Evolutionary conservation across 179 eudicot genomes (phyloP), one percentile per base, ranked within the genome.

Genomic region (Vitellaria paradoxa): DNA sequence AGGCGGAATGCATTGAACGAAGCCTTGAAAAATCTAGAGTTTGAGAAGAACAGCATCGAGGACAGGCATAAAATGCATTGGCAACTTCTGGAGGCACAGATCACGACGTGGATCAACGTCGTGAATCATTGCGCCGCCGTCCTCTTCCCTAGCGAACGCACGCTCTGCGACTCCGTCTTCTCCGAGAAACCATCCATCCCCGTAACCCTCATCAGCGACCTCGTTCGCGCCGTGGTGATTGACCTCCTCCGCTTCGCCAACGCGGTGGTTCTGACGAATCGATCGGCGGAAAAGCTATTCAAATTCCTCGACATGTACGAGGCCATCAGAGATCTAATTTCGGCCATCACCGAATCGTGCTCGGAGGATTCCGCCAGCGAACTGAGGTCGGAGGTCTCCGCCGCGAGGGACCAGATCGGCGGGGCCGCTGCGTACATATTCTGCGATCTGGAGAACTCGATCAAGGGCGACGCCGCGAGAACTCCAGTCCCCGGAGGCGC

Each of bases 241-340:
- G 86, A 84, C 47, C 83, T 93, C 46, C 89, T 92, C 9, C 92
- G 85, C 81, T 88, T 92, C 69, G 92, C 91, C 0, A 97, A 89
- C 78, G 88, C 92, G 0, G 85, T 91, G 1, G 80, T 91, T 0
- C 74, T 86, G 86, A 85, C 90, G 3, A 88, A 90, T 71, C 80
- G 89, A 1, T 83, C 93, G 0, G 85, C 95, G 0, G 97, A 93
- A 75, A 86, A 86, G 71, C 85, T 93, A 9, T 93, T 93, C 79
- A 93, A 88, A 75, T 88, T 87, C 76, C 82, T 93, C 1, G 98
- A 92, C 76, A 85, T 93, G 73, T 87, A 90, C 63, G 97, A 93
- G 37, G 74, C 92, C 1, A 69, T 93, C 21, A 78, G 81, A 0
- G 87, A 78, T 9, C 84, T 92, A 0, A 65, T 79, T 56, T 60